Evolutionary conservation across 2,329 filamentous ascomycete species (phyloP).

Genomic region (Cercospora berteroae): DNA sequence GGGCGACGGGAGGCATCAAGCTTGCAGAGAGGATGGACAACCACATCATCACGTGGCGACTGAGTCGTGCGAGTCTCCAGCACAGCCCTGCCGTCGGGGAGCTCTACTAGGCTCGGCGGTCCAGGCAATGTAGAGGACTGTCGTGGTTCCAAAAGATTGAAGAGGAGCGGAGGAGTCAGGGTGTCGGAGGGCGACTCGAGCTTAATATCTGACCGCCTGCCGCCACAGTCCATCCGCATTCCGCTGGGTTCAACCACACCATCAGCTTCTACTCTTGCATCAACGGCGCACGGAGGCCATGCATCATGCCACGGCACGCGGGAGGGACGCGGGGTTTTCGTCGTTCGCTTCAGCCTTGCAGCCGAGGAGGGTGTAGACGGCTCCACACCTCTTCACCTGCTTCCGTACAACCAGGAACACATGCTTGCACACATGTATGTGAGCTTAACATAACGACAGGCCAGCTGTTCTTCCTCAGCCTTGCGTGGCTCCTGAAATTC

Average conservation of each 20-base stretch:
- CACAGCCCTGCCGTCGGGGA: neutral
- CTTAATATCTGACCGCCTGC: neutral
- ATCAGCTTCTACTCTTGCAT: neutral
- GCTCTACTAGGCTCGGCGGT: neutral
- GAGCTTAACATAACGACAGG: neutral
- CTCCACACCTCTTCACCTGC: neutral
- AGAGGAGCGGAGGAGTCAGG: neutral
- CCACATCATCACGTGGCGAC: neutral
- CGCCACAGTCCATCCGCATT: neutral
- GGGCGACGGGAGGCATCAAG: neutral
- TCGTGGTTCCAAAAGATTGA: neutral
- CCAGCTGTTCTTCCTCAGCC: neutral
- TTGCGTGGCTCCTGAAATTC: neutral
- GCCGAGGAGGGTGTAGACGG: neutral
- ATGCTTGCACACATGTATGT: neutral
- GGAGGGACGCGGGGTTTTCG: neutral
- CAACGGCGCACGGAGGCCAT: neutral
- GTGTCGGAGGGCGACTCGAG: neutral
- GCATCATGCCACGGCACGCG: neutral
- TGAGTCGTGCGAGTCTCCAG: neutral
- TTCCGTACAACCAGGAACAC: neutral
- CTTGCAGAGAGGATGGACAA: neutral
- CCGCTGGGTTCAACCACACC: neutral
- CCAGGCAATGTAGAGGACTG: neutral
- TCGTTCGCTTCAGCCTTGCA: neutral